Base-by-base conservation (phyloP, 192 early-diverging fungal genomes). In the Allomyces javanicus region DNA sequence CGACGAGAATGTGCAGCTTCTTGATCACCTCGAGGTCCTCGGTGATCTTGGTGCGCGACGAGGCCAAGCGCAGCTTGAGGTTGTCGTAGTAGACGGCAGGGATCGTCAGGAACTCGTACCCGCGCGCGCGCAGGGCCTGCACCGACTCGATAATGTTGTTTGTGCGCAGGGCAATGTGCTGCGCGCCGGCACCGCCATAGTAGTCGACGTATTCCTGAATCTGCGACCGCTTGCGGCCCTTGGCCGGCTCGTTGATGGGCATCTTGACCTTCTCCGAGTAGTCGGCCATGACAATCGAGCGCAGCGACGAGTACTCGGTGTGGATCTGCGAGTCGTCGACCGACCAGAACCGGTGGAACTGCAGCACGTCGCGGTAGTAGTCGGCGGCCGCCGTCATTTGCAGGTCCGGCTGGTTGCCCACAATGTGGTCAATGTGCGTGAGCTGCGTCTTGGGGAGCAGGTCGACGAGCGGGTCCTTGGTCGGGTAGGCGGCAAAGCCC, bases 331-430 rank as follows among this genome's bases (percentile, higher is more conserved):
- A 88, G 79, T 98, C 95, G 75, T 98, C 95, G 61, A 98, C 90
- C 58, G 89, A 92, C 92, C 92, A 96, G 87, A 96, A 98, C 61
- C 93, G 85, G 78, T 93, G 93, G 84, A 96, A 98, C 67, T 88
- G 91, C n/a, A 98, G 83, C 66, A 84, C 77, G 65, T 85, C 77
- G 78, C 95, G 92, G 77, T 98, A 95, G 67, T 86, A 78, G 68
- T 93, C 85, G 74, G 86, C 88, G 66, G 89, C 84, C 67, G 81
- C 70, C 27, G 84, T 73, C 93, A 97, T 94, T 78, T 88, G 79
- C 78, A 84, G 75, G 70, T 93, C 91, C 67, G 93, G 92, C 73
- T 96, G 93, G 80, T 96, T 97, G 14, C 87, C 90, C 61, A 97
- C 95, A 66, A 90, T 88, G 79, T 97, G 95, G 74, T 96, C 95